phyloP scores from a whole-genome alignment of 1,139 yeast genomes.

The Blastobotrys capitulatus region DNA sequence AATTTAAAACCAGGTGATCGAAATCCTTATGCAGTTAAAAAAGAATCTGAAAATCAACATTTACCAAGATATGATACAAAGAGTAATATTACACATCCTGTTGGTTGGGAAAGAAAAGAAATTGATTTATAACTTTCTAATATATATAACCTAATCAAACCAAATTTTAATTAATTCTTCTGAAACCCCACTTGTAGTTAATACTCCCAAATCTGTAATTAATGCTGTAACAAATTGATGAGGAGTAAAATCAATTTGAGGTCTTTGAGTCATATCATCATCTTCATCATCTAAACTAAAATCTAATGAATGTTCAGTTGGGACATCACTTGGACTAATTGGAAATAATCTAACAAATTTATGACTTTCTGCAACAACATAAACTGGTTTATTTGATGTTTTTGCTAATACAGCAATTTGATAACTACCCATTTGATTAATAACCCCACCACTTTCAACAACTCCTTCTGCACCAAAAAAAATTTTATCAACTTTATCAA shows the following conservation, averaged over 20 bases:
- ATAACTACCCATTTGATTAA: slow-evolving; percentile 91
- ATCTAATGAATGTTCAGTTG: slow-evolving; percentile 44
- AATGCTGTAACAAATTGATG: slow-evolving; percentile 93
- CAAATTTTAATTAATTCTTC: slow-evolving; percentile 97
- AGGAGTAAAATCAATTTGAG: slow-evolving; percentile 84
- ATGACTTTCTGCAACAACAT: slow-evolving; percentile 90
- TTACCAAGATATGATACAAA: slow-evolving; percentile 55
- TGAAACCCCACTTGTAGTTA: slow-evolving; percentile 95
- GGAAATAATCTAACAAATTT: slow-evolving; percentile 97
- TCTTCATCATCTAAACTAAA: slow-evolving; percentile 31
- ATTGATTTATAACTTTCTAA: slow-evolving; percentile 20
- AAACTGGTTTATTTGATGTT: slow-evolving; percentile 85
- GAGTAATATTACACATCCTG: slow-evolving; percentile 39
- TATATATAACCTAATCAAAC: slow-evolving; percentile 58
- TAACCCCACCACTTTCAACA: slow-evolving; percentile 97
- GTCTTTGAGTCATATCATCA: slow-evolving; percentile 32
- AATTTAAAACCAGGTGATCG: slow-evolving; percentile 53
- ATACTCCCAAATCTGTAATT: slow-evolving; percentile 91
- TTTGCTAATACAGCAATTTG: slow-evolving; percentile 93
- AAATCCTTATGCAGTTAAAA: slow-evolving; percentile 58
- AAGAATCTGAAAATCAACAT: slow-evolving; percentile 29
- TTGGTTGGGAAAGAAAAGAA: slow-evolving; percentile 67
- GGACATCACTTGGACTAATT: slow-evolving; percentile 86
- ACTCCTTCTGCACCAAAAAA: slow-evolving; percentile 99
- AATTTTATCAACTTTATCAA: slow-evolving; percentile 87